Conservation (phyloP, 139 green algal species). For the Coelastrella sp. region DNA sequence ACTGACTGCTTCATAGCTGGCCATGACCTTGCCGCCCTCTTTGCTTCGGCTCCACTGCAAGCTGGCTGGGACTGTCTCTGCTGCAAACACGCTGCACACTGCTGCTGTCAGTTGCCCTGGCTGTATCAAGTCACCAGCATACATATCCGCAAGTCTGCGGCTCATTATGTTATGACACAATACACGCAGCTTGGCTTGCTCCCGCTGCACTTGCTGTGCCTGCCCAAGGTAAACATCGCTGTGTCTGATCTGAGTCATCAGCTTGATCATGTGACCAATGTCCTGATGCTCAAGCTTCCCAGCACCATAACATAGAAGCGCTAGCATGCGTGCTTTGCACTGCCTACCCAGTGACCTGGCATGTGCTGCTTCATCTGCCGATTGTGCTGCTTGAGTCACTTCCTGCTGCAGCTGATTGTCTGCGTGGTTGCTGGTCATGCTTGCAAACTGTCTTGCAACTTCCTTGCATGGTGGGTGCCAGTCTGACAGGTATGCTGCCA, state of each 20-base stretch:
- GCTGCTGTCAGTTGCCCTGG: not conserved
- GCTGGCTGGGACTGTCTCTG: not conserved
- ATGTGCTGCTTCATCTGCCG: not conserved
- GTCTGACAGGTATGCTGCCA: slow-evolving; percentile 36
- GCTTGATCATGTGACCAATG: not conserved
- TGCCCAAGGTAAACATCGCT: slow-evolving; percentile 50
- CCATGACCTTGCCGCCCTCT: not conserved
- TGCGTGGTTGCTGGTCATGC: slow-evolving; percentile 52
- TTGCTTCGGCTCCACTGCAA: not conserved
- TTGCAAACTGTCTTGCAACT: slow-evolving; percentile 60
- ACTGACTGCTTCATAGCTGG: slow-evolving; percentile 54
- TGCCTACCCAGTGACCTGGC: slow-evolving; percentile 45
- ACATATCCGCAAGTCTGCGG: slow-evolving; percentile 15
- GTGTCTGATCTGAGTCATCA: slow-evolving; percentile 50
- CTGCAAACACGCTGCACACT: not conserved
- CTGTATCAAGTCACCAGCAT: not conserved
- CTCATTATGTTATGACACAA: slow-evolving; percentile 46
- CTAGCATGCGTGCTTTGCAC: not conserved
- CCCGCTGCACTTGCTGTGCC: not conserved
- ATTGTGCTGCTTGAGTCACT: not conserved
- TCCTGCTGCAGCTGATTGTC: slow-evolving; percentile 44
- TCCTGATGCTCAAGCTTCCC: not conserved
- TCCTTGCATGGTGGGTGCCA: not conserved
- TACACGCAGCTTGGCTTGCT: not conserved
- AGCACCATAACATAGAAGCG: slow-evolving; percentile 9